These are phyloP conservation scores for Pleurotus djamor DNA, from an alignment of 768 basidiomycete species.

Conservation along the genomic window DNA sequence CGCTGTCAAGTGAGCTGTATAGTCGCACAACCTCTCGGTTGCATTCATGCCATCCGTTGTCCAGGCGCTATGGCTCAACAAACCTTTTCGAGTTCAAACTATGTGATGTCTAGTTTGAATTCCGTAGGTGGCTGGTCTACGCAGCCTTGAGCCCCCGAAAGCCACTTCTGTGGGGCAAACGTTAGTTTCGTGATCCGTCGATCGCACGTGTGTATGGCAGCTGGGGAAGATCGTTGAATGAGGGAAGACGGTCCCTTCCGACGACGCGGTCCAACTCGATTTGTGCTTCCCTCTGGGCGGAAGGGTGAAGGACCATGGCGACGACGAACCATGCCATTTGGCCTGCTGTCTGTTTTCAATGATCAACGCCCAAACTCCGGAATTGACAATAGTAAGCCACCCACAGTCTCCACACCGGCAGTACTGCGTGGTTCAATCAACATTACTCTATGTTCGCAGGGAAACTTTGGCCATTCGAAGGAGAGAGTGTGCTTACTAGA, in stretches of 20 bases:
- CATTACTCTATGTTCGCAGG: background rate
- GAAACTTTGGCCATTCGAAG: background rate
- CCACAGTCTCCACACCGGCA: conserved; percentile 17
- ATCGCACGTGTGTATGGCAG: conserved; percentile 6
- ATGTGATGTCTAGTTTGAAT: too few relatives aligned
- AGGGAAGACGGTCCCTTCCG: conserved; percentile 3
- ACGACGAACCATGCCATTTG: background rate
- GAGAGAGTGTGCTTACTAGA: conserved; percentile 6
- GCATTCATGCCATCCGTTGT: too few relatives aligned
- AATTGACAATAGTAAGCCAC: background rate
- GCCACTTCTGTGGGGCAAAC: too few relatives aligned
- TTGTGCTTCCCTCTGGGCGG: background rate
- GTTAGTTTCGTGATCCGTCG: too few relatives aligned
- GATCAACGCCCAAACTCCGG: too few relatives aligned
- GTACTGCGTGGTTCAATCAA: background rate
- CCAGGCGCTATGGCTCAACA: too few relatives aligned
- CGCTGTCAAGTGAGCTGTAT: too few relatives aligned
- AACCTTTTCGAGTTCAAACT: too few relatives aligned
- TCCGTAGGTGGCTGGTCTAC: too few relatives aligned
- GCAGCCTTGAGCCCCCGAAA: too few relatives aligned
- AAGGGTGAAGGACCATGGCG: conserved; percentile 4
- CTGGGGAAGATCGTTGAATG: background rate
- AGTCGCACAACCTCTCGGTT: too few relatives aligned
- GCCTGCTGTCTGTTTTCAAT: background rate
- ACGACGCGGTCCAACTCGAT: conserved; percentile 9